Percentiles rank a stretch among this genome's conserved stretches.
Evolutionary conservation across 1,284 basidiomycete species (phyloP).

Genomic region (Omphalotus olearius): DNA sequence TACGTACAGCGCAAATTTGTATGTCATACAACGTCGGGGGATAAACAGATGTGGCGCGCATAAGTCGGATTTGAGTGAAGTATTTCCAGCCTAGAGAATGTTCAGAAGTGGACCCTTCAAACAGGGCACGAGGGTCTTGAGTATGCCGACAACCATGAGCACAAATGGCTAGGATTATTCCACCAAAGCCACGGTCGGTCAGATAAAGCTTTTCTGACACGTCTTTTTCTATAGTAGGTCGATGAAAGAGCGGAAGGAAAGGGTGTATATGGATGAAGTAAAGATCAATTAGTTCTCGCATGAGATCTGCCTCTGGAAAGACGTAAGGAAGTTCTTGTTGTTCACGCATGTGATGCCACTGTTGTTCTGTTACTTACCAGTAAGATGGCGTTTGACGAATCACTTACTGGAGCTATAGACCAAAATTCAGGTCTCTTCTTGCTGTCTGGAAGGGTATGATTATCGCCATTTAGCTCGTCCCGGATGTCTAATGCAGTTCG

Average conservation of each 20-base stretch:
- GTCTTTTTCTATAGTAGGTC: constrained; percentile 36
- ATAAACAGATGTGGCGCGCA: background rate
- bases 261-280: constrained; percentile 39
- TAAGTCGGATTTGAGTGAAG: constrained; percentile 30
- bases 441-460: background rate
- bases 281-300: constrained; percentile 36
- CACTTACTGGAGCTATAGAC: constrained; percentile 6
- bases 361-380: background rate
- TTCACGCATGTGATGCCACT: constrained; percentile 7
- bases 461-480: background rate
- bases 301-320: constrained; percentile 34
- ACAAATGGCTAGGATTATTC: constrained; percentile 43
- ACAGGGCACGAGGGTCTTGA: constrained; percentile 3
- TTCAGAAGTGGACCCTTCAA: constrained; percentile 20
- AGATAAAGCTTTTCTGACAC: constrained; percentile 33
- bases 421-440: constrained; percentile 9
- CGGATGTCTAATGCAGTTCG: constrained; percentile 8
- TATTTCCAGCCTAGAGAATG: constrained; percentile 49
- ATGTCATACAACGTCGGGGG: constrained; percentile 5
- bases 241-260: constrained; percentile 41
- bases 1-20: constrained; percentile 4
- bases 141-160: constrained; percentile 22
- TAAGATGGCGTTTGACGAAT: background rate
- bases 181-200: constrained; percentile 36
- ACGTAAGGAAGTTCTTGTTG: constrained; percentile 13